A percentile compares a stretch with the other conserved stretches of the same genome.
phyloP scores from a whole-genome alignment of 2,329 filamentous ascomycete genomes.

The Colletotrichum liriopes region DNA sequence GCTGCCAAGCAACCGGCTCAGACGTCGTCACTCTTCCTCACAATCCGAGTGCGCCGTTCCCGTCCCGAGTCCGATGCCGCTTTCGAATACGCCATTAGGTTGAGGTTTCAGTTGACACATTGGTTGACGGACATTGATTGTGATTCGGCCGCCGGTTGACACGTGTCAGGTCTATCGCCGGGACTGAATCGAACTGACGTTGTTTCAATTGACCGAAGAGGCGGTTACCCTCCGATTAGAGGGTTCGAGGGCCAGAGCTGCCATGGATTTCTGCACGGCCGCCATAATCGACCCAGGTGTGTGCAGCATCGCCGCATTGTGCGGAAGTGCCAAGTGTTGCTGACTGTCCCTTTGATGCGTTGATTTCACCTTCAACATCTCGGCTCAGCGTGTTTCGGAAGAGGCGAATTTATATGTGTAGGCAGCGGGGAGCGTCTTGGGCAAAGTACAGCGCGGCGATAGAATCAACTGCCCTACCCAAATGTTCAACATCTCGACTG shows the following conservation, averaged over 20 bases:
- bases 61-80: neutral
- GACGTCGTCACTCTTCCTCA: too few species aligned
- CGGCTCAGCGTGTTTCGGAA: neutral
- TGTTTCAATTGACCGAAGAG: neutral
- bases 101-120: neutral
- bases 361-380: neutral
- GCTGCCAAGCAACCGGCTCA: neutral
- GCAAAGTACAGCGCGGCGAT: too few species aligned
- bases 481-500: neutral
- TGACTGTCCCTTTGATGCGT: neutral
- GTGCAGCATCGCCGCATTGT: neutral
- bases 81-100: neutral
- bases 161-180: neutral
- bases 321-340: neutral
- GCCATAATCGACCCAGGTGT: neutral
- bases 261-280: neutral
- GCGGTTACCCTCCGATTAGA: neutral
- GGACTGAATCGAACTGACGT: neutral
- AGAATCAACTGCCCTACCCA: rapidly evolving
- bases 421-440: neutral
- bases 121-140: neutral
- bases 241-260: neutral
- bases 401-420: neutral
- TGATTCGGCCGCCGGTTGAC: neutral
- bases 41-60: neutral